Percentiles rank a stretch among this genome's conserved stretches.
These are phyloP conservation scores for Pseudozyma hubeiensis DNA, from an alignment of 1,284 basidiomycete genomes.

Conservation along the genomic window DNA sequence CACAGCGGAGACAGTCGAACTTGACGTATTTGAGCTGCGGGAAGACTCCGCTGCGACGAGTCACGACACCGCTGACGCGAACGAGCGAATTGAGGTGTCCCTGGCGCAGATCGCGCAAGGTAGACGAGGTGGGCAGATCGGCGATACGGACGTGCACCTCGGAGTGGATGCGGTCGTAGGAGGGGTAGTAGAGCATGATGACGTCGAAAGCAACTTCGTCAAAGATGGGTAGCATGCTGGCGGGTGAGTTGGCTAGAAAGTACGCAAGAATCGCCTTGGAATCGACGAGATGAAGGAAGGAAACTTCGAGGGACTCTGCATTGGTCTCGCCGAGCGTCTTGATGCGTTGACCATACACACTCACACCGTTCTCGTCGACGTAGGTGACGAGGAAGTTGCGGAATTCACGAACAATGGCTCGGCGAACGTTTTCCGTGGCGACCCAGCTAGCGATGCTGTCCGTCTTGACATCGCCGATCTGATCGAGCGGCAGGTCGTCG, in stretches of 20 bases:
- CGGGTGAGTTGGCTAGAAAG: constrained; percentile 94
- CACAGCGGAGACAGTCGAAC: constrained; percentile 88
- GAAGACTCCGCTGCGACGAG: constrained; percentile 93
- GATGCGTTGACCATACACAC: constrained; percentile 94
- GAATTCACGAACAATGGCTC: constrained; percentile 92
- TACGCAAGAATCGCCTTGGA: constrained; percentile 95
- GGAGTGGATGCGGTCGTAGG: constrained; percentile 95
- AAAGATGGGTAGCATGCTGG: constrained; percentile 91
- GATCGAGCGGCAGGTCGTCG: constrained; percentile 92
- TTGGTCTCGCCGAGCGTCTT: constrained; percentile 94
- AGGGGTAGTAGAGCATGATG: constrained; percentile 93
- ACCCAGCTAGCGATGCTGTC: constrained; percentile 98
- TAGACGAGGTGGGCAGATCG: constrained; percentile 87
- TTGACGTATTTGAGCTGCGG: constrained; percentile 99
- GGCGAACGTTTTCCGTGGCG: constrained; percentile 86
- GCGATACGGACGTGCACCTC: constrained; percentile 98
- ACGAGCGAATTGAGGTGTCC: constrained; percentile 94
- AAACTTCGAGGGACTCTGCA: constrained; percentile 95
- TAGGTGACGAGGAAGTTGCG: constrained; percentile 95
- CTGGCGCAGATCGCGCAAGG: constrained; percentile 92
- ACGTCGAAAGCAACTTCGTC: constrained; percentile 94
- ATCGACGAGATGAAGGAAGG: constrained; percentile 88
- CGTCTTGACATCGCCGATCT: constrained; percentile 96
- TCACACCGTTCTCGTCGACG: constrained; percentile 88
- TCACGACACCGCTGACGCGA: constrained; percentile 96